These are phyloP conservation scores for Camelina laxa DNA, from an alignment of 345 rosid genomes.

Conservation along the genomic window DNA sequence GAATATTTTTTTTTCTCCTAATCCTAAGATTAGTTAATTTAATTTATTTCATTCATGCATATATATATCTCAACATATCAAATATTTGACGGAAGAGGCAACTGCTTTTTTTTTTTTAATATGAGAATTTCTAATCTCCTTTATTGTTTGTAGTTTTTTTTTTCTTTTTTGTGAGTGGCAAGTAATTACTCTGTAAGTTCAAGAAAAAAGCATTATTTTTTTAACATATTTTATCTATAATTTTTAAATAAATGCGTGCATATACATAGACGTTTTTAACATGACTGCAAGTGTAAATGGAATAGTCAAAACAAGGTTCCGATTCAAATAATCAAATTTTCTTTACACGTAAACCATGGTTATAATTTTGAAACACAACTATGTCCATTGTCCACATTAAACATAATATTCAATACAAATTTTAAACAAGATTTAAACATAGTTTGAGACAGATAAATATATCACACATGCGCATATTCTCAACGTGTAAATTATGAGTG, in stretches of 20 bases:
- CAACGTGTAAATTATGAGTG: neutral
- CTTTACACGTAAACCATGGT: neutral
- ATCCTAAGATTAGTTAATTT: constrained; percentile 17
- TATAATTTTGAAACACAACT: neutral
- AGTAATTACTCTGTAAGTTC: constrained; percentile 23
- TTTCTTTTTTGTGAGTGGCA: neutral
- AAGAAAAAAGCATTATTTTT: neutral
- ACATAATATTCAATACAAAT: neutral
- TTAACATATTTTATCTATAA: no score
- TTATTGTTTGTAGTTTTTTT: constrained; percentile 5
- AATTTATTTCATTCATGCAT: constrained; percentile 38
- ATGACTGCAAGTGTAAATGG: neutral
- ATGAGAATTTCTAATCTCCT: constrained; percentile 16
- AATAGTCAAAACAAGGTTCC: neutral
- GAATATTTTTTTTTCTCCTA: neutral
- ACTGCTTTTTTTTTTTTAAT: neutral
- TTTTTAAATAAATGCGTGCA: neutral
- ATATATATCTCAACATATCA: constrained; percentile 9
- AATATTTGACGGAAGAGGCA: constrained; percentile 29
- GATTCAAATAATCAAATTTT: no score
- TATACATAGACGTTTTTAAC: neutral
- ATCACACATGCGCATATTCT: neutral
- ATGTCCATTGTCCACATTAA: neutral
- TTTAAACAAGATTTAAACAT: neutral
- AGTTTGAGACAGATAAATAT: neutral